Evolutionary conservation across 352 stramenopile genomes (phyloP), one percentile per base, ranked within the genome.

Genomic region (Phytophthora aleatoria): DNA sequence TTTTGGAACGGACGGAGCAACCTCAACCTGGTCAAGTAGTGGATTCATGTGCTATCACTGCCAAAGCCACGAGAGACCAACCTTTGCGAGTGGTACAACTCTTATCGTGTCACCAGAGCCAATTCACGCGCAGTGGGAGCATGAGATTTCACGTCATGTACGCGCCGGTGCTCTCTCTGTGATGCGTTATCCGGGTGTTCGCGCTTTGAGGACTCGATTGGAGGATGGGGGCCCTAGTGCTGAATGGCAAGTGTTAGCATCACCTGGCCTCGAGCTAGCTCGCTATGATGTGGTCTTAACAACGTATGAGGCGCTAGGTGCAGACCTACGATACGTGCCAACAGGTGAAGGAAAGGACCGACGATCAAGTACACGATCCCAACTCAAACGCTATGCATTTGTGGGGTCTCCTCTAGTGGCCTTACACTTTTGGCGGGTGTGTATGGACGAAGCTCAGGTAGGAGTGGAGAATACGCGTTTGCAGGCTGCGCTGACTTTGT

Each of bases 391-490:
- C 28, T 98, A 98, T 56, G 69, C 77, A 3, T 86, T 97, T 38
- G 68, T 97, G 24, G 80, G 85, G 0, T 97, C 91, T n/a, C 94
- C 94, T 15, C 72, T 98, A 3, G 77, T 87, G 5, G 80, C 81
- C 36, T 85, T 98, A 39, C 67, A 76, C 10, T 98, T 92, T 59
- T 97, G 91, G 88, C 81, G 94, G 12, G 75, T 98, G 11, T 96
- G 81, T 50, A 91, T 98, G 61, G 94, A 98, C 57, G 95, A 98
- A 83, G 94, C 94, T 2, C 95, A 98, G 70, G 74, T 96, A 11
- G 80, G 82, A 10, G 87, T 98, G 1, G 89, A 98, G 66, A 90
- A 87, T 49, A 77, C 74, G 1, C 74, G 77, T n/a, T 64, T 90
- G 5, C 66, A 87, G 51, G 85, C 90, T 7, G 91, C 94, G 15